Base-by-base conservation (phyloP, 768 basidiomycete genomes). In the Naganishia friedmannii region DNA sequence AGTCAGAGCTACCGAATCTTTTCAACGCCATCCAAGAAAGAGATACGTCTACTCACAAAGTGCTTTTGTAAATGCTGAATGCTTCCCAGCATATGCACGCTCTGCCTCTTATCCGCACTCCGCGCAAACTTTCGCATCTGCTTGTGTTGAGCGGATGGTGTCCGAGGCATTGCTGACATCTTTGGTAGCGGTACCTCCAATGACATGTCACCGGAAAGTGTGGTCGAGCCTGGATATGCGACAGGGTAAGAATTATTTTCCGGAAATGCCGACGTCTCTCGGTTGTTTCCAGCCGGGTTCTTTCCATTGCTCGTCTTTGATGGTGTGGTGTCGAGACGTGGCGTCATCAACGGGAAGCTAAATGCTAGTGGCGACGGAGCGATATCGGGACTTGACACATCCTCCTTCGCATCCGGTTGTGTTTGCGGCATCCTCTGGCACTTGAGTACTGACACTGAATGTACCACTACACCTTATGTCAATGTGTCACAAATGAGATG, bases 61-160 rank as follows among this genome's bases (percentile, higher is more conserved):
- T 93, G 94, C 76, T 93, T 89, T 81, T 97, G 94, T 51, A 97
- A 86, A 79, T 96, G 91, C 78, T 95, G 90, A 74, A 97, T 97
- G 78, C 91, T 93, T n/a, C 93, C 93, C 21, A 97, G 82, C 0
- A 92, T 88, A 88, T 94, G 90, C 23, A 97, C 93, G 75, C 90
- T 92, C 80, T 92, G 91, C 53, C 94, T 87, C 82, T 93, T 95
- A 4, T 92, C 91, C 0, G 94, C 94, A 71, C 90, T 67, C 51
- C 66, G 57, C 7, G 70, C 70, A 56, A 71, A 71, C n/a, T 57
- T 28, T 32, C 65, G 51, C 70, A 66, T 63, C 53, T 71, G 70
- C 70, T 57, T 71, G 23, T 71, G 66, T n/a, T 42, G 31, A 34
- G 34, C 57, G 19, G 57, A 58, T 21, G 34, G 17, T 23, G 34